Conservation (phyloP, 2,329 filamentous ascomycete genomes). For the Scolecobasidium constrictum region DNA sequence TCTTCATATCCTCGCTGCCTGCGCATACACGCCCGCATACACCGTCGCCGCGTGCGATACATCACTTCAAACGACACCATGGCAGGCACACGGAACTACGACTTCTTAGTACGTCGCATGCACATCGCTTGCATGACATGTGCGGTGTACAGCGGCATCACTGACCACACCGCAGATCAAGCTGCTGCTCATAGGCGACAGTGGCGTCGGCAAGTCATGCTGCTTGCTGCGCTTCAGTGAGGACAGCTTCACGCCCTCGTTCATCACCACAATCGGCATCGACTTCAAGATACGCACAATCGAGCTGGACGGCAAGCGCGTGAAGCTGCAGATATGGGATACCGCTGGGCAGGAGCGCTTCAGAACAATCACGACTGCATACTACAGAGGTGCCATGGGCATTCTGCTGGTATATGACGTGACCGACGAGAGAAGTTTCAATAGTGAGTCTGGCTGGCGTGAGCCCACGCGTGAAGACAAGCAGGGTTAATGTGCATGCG, state of each 20-base stretch:
- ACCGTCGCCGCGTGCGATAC: conserved; percentile 11
- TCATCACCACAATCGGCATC: conserved; percentile 98
- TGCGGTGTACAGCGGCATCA: conserved; percentile 11
- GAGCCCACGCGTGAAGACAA: background rate
- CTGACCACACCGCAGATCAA: conserved; percentile 58
- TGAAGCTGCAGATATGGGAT: conserved; percentile 99
- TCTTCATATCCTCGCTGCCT: too few relatives aligned
- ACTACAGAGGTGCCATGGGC: conserved; percentile 97
- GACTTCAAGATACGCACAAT: conserved; percentile 99
- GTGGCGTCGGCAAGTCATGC: conserved; percentile 93
- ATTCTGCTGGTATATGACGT: conserved; percentile 97
- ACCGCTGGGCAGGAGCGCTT: conserved; percentile 97
- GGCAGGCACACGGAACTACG: conserved; percentile 97
- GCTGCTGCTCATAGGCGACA: conserved; percentile 91
- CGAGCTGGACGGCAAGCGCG: conserved; percentile 95
- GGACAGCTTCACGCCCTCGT: conserved; percentile 93
- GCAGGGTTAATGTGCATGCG: background rate
- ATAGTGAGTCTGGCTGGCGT: conserved; percentile 53
- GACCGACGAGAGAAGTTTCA: conserved; percentile 89
- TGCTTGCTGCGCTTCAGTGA: conserved; percentile 94
- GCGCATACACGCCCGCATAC: background rate
- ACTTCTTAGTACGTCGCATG: conserved; percentile 73
- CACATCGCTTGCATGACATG: too few relatives aligned
- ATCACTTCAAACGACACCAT: conserved; percentile 45
- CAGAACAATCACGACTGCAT: conserved; percentile 96